Evolutionary conservation across 495 filamentous ascomycete genomes (phyloP), one percentile per base, ranked within the genome.

Genomic region (Clavariopsis aquatica): DNA sequence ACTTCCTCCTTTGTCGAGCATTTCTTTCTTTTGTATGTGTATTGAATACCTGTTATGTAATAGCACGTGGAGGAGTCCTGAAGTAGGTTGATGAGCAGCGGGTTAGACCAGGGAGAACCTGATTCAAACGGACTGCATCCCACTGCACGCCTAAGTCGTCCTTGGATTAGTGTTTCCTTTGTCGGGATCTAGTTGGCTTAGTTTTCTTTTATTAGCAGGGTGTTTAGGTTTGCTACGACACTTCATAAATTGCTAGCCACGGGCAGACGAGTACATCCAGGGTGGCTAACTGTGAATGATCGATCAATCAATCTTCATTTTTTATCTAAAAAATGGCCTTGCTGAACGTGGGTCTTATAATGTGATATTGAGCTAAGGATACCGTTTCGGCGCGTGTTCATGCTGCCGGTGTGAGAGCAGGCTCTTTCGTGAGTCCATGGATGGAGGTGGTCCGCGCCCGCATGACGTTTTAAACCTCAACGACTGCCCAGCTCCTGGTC

Each of bases 391-490:
- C n/a, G n/a, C n/a, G n/a, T n/a, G n/a, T n/a, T n/a, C n/a, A n/a
- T n/a, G n/a, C n/a, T n/a, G n/a, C n/a, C n/a, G n/a, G n/a, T n/a
- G n/a, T n/a, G n/a, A n/a, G n/a, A n/a, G n/a, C n/a, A n/a, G n/a
- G n/a, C n/a, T n/a, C n/a, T n/a, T n/a, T n/a, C n/a, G n/a, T n/a
- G n/a, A n/a, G n/a, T n/a, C n/a, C n/a, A n/a, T n/a, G n/a, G n/a
- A n/a, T n/a, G n/a, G n/a, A 51, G 15, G 26, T 51, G 47, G 47
- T 17, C 47, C 47, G 36, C 20, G 29, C 22, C 19, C 29, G 54
- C 54, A 49, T 47, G 56, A 49, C 56, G 41, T 47, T 49, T 3
- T 38, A 59, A 15, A 38, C 34, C 49, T 23, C 31, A 34, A 34
- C 38, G 38, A 43, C 38, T 3, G 38, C 38, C 5, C 31, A 38